Evolutionary conservation across 768 basidiomycete genomes (phyloP), one percentile per base, ranked within the genome.

Genomic region (Rhodotorula graminis): DNA sequence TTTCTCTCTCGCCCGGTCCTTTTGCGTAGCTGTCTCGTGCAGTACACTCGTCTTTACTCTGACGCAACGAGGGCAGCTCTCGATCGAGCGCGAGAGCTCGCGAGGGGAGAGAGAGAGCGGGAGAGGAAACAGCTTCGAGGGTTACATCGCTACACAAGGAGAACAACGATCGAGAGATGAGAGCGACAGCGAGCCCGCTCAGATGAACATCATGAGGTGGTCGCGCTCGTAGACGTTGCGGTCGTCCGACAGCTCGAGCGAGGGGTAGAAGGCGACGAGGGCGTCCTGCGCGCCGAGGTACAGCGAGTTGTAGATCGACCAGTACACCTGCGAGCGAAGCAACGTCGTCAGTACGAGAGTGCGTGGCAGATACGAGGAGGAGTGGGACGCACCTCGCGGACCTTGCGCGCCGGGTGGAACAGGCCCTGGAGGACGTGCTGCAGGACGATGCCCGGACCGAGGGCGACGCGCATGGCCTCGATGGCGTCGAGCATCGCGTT

Each of bases 401-500:
- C 96, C 81, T 95, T 94, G 70, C 96, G 85, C 8, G 96, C 93
- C 1, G 96, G 96, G 78, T 99, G 96, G 87, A 93, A 97, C 65
- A 99, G 83, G 8, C 96, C 96, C 80, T 96, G 94, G 11, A 98
- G 84, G 53, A 92, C 88, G 80, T 98, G 97, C 80, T 90, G 91
- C 69, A 98, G 84, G 61, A 99, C 83, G 14, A 96, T 86, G 49
- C 96, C 95, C 0, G 95, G 93, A 3, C 96, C 96, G 55, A 98
- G 84, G 15, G 93, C 93, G 55, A 98, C 90, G 33, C 94, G 86
- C 93, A 98, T 97, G 2, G 92, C 91, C 82, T 98, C 96, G 77
- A 99, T 86, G 0, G 96, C 96, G 61, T 98, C 96, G 92, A 97
- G 94, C 56, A 98, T 92, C 11, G 93, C 92, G 46, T 92, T 93